Evolutionary conservation across 1,284 basidiomycete genomes (phyloP), one percentile per base, ranked within the genome.

Genomic region (Laetiporus sulphureus): DNA sequence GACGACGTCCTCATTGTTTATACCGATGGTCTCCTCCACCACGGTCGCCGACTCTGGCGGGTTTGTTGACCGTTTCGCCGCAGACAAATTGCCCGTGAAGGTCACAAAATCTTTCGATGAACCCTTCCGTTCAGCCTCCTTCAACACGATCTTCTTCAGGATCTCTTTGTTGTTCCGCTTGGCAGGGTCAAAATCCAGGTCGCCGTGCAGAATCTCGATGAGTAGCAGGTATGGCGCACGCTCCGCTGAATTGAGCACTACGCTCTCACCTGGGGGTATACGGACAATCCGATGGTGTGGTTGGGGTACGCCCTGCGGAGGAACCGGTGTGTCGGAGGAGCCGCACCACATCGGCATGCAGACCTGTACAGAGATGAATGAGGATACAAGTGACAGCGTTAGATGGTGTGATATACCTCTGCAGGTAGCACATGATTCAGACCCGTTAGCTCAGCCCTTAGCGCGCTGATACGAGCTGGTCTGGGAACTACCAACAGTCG

Each of bases 191-290:
- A 99, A 99, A 60, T 96, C 90, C 19, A 99, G 75, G 56, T 99
- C 95, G 40, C 83, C 83, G 52, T 84, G 78, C 23, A 99, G 72
- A 38, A 99, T 84, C 65, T 99, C 96, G 42, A 99, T 81, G 47
- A 97, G 77, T 12, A 99, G 74, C 24, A 99, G 72, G 59, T 91
- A 99, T 1, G 96, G 96, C 1, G 92, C 94, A 36, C 89, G 79
- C 63, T 99, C 94, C 2, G 96, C 96, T 27, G 95, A 99, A 61
- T 99, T 99, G 35, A 99, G 78, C 4, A 99, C 96, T 25, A 99
- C 96, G 32, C 91, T 91, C 68, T 99, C 96, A 18, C 93, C 91
- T 2, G 96, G 95, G 13, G 94, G 94, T 61, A 99, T 96, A 52
- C 96, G 83, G 32, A 99, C 91, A 41, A 99, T 92, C 29, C 92